Conservation (phyloP, 2,329 filamentous ascomycete species). For the Laburnicola sp. region DNA sequence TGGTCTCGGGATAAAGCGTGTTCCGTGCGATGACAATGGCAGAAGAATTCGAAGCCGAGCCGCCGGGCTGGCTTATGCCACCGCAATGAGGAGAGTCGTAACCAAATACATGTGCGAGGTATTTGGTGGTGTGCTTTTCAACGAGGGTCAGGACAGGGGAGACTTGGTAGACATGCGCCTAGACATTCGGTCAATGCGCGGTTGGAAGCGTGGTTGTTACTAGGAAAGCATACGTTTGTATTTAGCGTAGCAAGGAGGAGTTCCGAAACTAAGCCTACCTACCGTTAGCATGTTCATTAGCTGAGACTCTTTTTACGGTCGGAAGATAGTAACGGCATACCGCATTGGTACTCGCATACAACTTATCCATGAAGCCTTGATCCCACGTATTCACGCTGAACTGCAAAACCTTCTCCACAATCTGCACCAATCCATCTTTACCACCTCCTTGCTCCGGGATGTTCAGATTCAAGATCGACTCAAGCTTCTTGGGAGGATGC, state of each 20-base stretch:
- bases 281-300: neutral
- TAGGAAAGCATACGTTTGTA: constrained; percentile 67
- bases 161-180: constrained; percentile 90
- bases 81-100: constrained; percentile 58
- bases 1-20: constrained; percentile 77
- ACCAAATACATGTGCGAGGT: constrained; percentile 71
- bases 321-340: constrained; percentile 49
- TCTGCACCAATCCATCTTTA: constrained; percentile 47
- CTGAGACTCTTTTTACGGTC: neutral
- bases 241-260: constrained; percentile 83
- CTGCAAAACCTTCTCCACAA: constrained; percentile 70
- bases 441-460: constrained; percentile 45
- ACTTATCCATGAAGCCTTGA: constrained; percentile 93
- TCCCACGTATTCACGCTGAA: constrained; percentile 99
- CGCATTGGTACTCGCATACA: constrained; percentile 88
- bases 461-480: constrained; percentile 44
- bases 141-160: constrained; percentile 85
- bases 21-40: constrained; percentile 88
- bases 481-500: constrained; percentile 49
- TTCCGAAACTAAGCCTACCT: constrained; percentile 83
- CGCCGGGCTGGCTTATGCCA: constrained; percentile 77
- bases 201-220: neutral
- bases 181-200: constrained; percentile 2
- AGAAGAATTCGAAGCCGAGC: constrained; percentile 80
- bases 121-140: constrained; percentile 77